Evolutionary conservation across 169 alveolate genomes (phyloP).

Genomic region (Cryptosporidium bovis): DNA sequence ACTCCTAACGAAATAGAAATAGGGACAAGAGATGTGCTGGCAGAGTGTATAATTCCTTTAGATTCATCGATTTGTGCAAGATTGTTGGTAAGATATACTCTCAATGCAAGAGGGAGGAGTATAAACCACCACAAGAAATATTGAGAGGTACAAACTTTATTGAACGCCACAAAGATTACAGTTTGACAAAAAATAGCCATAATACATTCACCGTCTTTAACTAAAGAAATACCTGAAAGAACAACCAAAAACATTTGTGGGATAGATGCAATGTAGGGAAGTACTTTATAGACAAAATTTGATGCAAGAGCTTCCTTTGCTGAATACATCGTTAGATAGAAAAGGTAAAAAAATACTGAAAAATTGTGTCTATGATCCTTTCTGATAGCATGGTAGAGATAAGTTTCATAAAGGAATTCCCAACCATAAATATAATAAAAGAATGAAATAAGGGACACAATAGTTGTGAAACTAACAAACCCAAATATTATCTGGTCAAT

Average conservation of each 20-base stretch:
- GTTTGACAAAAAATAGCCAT: constrained; percentile 88
- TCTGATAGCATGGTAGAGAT: constrained; percentile 94
- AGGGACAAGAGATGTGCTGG: constrained; percentile 42
- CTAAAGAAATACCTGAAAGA: constrained; percentile 79
- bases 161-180: constrained; percentile 92
- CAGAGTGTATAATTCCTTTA: constrained; percentile 48
- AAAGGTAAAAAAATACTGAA: constrained; percentile 93
- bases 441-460: constrained; percentile 78
- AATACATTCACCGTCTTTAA: constrained; percentile 79
- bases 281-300: constrained; percentile 73
- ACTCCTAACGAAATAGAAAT: constrained; percentile 58
- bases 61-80: constrained; percentile 60
- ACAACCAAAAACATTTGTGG: constrained; percentile 83
- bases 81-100: constrained; percentile 75
- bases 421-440: constrained; percentile 91
- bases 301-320: constrained; percentile 72
- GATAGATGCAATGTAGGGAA: constrained; percentile 81
- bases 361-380: constrained; percentile 97
- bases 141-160: constrained; percentile 95
- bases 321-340: constrained; percentile 87
- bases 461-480: constrained; percentile 82
- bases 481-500: constrained; percentile 81
- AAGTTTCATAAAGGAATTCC: constrained; percentile 92
- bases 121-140: constrained; percentile 91
- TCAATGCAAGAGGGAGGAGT: constrained; percentile 85